A percentile compares a stretch with the other conserved stretches of the same genome.
Evolutionary conservation across 2,329 filamentous ascomycete species (phyloP).

Genomic region (Cladophialophora bantiana): DNA sequence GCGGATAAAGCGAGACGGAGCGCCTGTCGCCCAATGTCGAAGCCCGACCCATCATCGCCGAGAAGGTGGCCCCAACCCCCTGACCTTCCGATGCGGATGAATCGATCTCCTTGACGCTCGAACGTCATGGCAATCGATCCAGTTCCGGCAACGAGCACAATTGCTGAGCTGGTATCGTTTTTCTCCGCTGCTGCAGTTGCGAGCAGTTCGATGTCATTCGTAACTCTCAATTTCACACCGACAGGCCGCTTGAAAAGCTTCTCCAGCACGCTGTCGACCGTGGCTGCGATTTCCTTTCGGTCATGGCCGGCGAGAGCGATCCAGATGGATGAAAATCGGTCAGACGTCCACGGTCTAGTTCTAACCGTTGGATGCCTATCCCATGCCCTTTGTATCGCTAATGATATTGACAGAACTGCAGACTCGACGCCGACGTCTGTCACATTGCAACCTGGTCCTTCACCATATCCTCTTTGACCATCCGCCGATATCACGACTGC

Average conservation of each 20-base stretch:
- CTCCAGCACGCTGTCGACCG: conserved; percentile 43
- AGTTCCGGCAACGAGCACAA: conserved; percentile 54
- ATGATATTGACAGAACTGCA: conserved; percentile 41
- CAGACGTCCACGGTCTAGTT: conserved; percentile 13
- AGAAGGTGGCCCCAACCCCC: conserved; percentile 56
- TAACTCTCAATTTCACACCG: conserved; percentile 42
- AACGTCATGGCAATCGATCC: conserved; percentile 55
- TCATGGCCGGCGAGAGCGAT: conserved; percentile 53
- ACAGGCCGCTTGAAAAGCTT: conserved; percentile 42
- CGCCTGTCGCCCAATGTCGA: conserved; percentile 50
- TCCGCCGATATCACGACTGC: conserved; percentile 45
- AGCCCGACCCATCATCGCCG: conserved; percentile 55
- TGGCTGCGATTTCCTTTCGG: conserved; percentile 43
- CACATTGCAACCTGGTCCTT: conserved; percentile 51
- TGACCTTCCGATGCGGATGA: conserved; percentile 45
- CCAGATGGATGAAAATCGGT: conserved; percentile 47
- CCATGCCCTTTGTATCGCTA: conserved; percentile 42
- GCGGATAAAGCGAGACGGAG: conserved; percentile 45
- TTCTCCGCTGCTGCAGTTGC: conserved; percentile 41
- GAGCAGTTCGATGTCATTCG: conserved; percentile 53
- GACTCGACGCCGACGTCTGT: conserved; percentile 42
- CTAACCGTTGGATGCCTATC: conserved; percentile 19
- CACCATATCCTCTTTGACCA: conserved; percentile 43
- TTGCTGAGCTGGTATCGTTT: conserved; percentile 36
- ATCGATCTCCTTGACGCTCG: conserved; percentile 33